Base-by-base conservation (phyloP, 2,329 filamentous ascomycete species). In the Immersiporthe knoxdaviesiana region DNA sequence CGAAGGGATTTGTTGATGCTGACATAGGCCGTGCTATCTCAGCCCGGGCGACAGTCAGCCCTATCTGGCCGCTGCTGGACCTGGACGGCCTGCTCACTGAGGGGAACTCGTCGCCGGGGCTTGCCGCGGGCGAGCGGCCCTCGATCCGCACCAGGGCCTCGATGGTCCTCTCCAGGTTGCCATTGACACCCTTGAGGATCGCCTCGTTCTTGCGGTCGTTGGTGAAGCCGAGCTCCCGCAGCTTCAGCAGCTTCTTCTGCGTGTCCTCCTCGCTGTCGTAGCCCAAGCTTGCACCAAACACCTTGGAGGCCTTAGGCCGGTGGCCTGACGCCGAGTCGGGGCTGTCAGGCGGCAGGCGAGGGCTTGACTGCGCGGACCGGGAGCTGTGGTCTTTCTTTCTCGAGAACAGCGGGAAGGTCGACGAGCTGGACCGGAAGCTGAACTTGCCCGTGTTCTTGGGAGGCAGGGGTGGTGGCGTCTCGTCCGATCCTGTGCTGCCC, bases 201-300 rank as follows among this genome's bases (percentile, higher is more conserved):
- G 91, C 89, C 5, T 88, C 85, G 76, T 97, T 98, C 70, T 92
- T 88, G 74, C 91, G 92, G 56, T 91, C 89, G 77, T 99, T 94
- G 4, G 83, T 84, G 75, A 99, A 99, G 0, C 96, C 96, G 94
- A 98, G 97, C 68, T 97, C 94, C 67, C 90, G 88, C 68, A 99
- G 81, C 65, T 88, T 90, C 3, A 84, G 84, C 77, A 98, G 80
- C 78, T 98, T 98, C 63, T 86, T 84, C 58, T 97, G 93, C 67
- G 90, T 85, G 69, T 90, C 89, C 73, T 91, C 84, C 35, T 66
- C 70, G 37, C 74, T 74, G 65, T 85, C 83, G 60, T 82, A 80
- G 52, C 85, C 86, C 35, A 96, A 83, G 61, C 87, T 90, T 14
- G 90, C 88, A 3, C 92, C 92, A 77, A 95, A 93, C 11, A 87